Base-by-base conservation (phyloP, 2,329 filamentous ascomycete species). In the Colletotrichum coccodes region DNA sequence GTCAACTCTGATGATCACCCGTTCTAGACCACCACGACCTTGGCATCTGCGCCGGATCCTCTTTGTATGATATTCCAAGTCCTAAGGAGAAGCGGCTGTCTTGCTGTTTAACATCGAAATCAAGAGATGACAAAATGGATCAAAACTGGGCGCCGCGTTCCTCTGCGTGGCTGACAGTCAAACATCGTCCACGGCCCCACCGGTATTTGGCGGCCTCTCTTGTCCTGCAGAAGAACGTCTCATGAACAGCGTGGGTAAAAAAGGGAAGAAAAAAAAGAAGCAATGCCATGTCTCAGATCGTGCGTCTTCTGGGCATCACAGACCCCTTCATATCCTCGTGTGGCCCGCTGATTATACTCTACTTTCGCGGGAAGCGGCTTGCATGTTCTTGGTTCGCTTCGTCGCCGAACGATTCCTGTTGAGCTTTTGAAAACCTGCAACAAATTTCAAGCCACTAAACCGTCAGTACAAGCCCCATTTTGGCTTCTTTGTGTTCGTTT, bases 261-360 rank as follows among this genome's bases (percentile, higher is more conserved):
- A 32, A n/a, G 1, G 2, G n/a, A 50, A 30, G 9, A 50, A 12
- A 26, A 26, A 6, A 46, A 46, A 58, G 54, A 53, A 53, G 49
- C 54, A 46, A 46, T 58, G 54, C 4, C 28, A 26, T 47, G 54
- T 58, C 54, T 58, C 54, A 58, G 54, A 58, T 58, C 28, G 12
- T 34, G 28, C 26, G 28, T 21, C 26, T 9, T 6, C 38, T 46
- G 28, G 54, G 12, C 54, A 46, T 58, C 40, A 46, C 54, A 38
- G 54, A n/a, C 54, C 54, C n/a, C 42, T 46, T 46, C 18, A n/a
- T 14, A 14, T 34, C 1, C 11, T 23, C n/a, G 21, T 52, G 7
- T n/a, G 18, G 23, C 8, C 16, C 21, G 18, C 28, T n/a, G 28
- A 21, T 28, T 23, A 34, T 23, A n/a, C 8, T 46, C 32, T n/a